Evolutionary conservation across 768 basidiomycete genomes (phyloP), one percentile per base, ranked within the genome.

Genomic region (Daedaleopsis sinensis): DNA sequence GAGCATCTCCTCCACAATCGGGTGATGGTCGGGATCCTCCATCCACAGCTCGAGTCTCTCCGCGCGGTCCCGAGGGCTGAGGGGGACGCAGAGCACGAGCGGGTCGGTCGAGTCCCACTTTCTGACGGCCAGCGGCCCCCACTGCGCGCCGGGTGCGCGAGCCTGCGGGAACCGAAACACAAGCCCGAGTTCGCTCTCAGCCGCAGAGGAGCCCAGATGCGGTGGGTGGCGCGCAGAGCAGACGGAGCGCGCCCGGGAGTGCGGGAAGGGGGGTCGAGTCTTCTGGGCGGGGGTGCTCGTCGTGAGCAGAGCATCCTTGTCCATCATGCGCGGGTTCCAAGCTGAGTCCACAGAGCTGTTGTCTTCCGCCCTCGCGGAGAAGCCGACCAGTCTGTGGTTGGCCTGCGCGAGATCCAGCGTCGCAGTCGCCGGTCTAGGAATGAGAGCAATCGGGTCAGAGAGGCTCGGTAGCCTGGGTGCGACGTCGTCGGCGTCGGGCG

Each of bases 11-110:
- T 48, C 53, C 38, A 64, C 18, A 23, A 64, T 52, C 15, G 63
- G 63, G 51, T 65, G 58, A 52, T 60, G 61, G 13, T 55, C 61
- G 9, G 50, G 55, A 35, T 62, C 61, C 35, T 57, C 23, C 16
- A 48, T 50, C 51, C 55, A 62, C 21, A 51, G 43, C 32, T 55
- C 56, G 21, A 57, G 44, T 42, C 61, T 39, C 43, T 55, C 61
- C 15, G 43, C n/a, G 18, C 55, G 43, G 51, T 57, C 61, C 11
- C 55, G 51, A 35, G 35, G 23, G 46, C 55, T 53, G 39, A 62
- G 44, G 15, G 50, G 48, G 35, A 62, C 13, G 4, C 44, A 27
- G 18, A 35, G 56, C 56, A 37, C 24, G 15, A 27, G 37, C 13
- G 24, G 21, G 37, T 38, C 19, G 15, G 23, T 18, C 11, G 39